Evolutionary conservation across 2,329 filamentous ascomycete species (phyloP).

Genomic region (Pestalotiopsis sp.): DNA sequence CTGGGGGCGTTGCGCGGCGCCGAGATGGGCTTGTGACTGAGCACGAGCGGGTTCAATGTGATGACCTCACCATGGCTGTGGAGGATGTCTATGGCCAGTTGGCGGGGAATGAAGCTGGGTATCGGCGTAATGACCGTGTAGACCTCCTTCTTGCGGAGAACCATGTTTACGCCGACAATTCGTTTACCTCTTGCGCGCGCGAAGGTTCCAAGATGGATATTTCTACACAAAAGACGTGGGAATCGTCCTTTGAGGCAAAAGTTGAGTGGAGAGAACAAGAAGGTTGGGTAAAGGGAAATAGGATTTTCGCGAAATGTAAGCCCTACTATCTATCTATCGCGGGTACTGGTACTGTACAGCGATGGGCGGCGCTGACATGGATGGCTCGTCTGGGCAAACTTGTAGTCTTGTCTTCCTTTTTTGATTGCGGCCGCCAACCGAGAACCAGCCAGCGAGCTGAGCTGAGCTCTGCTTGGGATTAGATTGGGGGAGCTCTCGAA

Average conservation of each 20-base stretch:
- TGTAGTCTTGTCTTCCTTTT: background rate
- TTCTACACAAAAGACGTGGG: background rate
- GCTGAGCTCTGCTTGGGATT: background rate
- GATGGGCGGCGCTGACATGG: background rate
- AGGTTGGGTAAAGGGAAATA: background rate
- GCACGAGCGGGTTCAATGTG: slow-evolving; percentile 70
- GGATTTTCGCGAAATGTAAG: background rate
- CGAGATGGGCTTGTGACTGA: slow-evolving; percentile 63
- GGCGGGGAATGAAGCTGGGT: slow-evolving; percentile 69
- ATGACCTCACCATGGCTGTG: slow-evolving; percentile 73
- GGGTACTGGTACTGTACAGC: background rate
- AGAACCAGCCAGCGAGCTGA: background rate
- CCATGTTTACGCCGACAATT: slow-evolving; percentile 34
- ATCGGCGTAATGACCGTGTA: slow-evolving; percentile 73
- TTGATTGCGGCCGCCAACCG: background rate
- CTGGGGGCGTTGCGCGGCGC: slow-evolving; percentile 68
- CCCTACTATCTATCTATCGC: background rate
- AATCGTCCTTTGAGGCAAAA: background rate
- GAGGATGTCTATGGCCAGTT: slow-evolving; percentile 73
- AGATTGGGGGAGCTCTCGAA: background rate
- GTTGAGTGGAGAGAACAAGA: background rate
- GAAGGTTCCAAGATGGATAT: background rate
- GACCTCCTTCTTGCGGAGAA: slow-evolving; percentile 64
- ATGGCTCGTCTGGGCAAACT: background rate
- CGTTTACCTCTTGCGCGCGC: background rate